Base-by-base conservation (phyloP, 352 stramenopile genomes). In the Pythium grandisporangium region DNA sequence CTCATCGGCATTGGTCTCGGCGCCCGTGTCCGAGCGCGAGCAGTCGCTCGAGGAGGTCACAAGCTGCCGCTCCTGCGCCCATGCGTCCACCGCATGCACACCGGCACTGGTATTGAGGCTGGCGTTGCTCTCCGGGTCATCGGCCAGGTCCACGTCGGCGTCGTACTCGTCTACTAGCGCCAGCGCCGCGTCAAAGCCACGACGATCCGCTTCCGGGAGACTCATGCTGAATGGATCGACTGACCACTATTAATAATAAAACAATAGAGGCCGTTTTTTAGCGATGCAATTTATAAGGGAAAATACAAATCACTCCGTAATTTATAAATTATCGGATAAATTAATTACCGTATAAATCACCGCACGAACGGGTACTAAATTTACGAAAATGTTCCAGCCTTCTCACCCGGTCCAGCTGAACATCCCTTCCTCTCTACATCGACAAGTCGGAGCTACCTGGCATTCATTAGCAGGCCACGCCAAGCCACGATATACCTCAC, bases 111-210 rank as follows among this genome's bases (percentile, higher is more conserved):
- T 48, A 16, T n/a, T 30, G 30, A 23, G 32, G 34, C 37, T 39
- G 30, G 43, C 27, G 11, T 14, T 45, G 37, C 43, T 27, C 7
- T 37, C 45, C 4, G 30, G 45, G 27, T 40, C 27, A 24, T 40
- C 30, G 21, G 25, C 34, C 17, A 55, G 34, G 26, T 27, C n/a
- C 14, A 56, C 30, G 41, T 51, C 49, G 36, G 40, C 49, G 37
- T 51, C 49, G 42, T 56, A 56, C 37, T 56, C 49, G 25, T 56
- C 49, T 12, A 56, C 41, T 26, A 56, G 51, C 35, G 49, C 49
- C n/a, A 56, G 49, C 29, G 49, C 51, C 19, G 49, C 49, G 49
- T 48, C 29, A 42, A 56, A 56, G 2, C 35, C 49, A 14, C 45
- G 30, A 21, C 24, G 34, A 23, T 54, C 49, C 36, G 49, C 49